Percentiles rank a stretch among this genome's conserved stretches.
phyloP scores from a whole-genome alignment of 805 yeast genomes.

The Pichia phayaonensis region DNA sequence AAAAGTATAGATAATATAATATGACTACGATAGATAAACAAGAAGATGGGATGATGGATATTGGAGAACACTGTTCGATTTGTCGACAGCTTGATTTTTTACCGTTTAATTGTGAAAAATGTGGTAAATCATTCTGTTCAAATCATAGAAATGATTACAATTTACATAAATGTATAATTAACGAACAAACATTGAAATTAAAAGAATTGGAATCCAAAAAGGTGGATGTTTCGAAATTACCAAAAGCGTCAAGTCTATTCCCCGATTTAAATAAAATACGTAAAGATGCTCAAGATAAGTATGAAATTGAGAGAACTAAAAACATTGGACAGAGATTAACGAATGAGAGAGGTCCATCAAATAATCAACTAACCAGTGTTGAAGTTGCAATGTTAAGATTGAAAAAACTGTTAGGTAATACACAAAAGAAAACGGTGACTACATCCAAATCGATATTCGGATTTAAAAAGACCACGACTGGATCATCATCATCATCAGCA shows the following conservation, averaged over 20 bases:
- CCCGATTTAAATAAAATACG: constrained; percentile 43
- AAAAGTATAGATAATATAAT: not conserved
- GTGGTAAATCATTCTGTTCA: constrained; percentile 37
- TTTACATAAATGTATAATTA: constrained; percentile 22
- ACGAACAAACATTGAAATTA: constrained; percentile 16
- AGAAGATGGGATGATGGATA: constrained; percentile 38
- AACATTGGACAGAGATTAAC: constrained; percentile 11
- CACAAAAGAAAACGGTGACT: not conserved
- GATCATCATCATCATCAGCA: not conserved
- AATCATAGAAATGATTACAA: constrained; percentile 37
- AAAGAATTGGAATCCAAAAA: constrained; percentile 2
- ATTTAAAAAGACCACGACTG: not conserved
- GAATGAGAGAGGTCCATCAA: constrained; percentile 1
- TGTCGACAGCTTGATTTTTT: constrained; percentile 51
- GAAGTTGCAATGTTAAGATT: constrained; percentile 15
- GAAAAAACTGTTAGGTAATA: constrained; percentile 7
- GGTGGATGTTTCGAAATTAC: constrained; percentile 18
- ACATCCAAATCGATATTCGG: not conserved
- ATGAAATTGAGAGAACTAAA: constrained; percentile 4
- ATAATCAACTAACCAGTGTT: constrained; percentile 4
- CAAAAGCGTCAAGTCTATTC: constrained; percentile 40
- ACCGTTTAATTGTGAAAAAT: constrained; percentile 45
- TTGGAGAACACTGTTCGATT: constrained; percentile 49
- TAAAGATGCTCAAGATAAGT: constrained; percentile 27
- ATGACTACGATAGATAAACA: constrained; percentile 2